Conservation (phyloP, 2,329 filamentous ascomycete species). For the Fusarium sp. region DNA sequence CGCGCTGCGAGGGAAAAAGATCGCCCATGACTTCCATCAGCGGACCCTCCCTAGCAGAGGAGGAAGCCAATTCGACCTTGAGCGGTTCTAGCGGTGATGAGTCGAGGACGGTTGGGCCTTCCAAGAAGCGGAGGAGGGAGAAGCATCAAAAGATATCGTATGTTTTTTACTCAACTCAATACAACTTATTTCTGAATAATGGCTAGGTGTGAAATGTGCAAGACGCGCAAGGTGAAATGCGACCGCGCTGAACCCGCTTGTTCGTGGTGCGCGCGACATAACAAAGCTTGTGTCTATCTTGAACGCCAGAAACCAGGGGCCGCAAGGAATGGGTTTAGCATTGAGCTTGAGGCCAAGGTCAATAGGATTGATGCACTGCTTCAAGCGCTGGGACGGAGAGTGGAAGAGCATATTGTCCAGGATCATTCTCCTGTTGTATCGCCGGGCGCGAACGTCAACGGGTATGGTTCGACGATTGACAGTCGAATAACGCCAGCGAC, state of each 20-base stretch:
- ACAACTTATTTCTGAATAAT: background rate
- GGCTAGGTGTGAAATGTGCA: constrained; percentile 58
- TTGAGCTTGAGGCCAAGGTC: constrained; percentile 68
- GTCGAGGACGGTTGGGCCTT: constrained; percentile 38
- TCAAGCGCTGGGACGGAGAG: constrained; percentile 56
- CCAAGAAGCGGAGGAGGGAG: constrained; percentile 55
- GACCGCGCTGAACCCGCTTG: constrained; percentile 70
- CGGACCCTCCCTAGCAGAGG: constrained; percentile 49
- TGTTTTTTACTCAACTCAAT: constrained; percentile 28
- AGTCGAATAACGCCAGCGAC: constrained; percentile 39
- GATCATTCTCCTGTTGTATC: constrained; percentile 44
- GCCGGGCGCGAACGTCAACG: constrained; percentile 47
- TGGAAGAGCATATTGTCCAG: constrained; percentile 56
- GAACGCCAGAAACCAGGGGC: constrained; percentile 77
- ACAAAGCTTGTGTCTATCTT: constrained; percentile 74
- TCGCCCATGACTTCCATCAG: constrained; percentile 43
- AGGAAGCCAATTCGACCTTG: constrained; percentile 52
- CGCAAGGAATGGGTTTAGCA: constrained; percentile 69
- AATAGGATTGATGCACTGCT: constrained; percentile 63
- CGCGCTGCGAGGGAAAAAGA: constrained; percentile 12
- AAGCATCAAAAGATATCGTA: constrained; percentile 59
- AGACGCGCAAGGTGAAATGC: constrained; percentile 60
- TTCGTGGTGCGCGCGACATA: constrained; percentile 77
- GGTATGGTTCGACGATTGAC: constrained; percentile 50
- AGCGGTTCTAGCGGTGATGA: constrained; percentile 55